Evolutionary conservation across 108 stramenopile species (phyloP).

Genomic region (Nannochloropsis gaditana): DNA sequence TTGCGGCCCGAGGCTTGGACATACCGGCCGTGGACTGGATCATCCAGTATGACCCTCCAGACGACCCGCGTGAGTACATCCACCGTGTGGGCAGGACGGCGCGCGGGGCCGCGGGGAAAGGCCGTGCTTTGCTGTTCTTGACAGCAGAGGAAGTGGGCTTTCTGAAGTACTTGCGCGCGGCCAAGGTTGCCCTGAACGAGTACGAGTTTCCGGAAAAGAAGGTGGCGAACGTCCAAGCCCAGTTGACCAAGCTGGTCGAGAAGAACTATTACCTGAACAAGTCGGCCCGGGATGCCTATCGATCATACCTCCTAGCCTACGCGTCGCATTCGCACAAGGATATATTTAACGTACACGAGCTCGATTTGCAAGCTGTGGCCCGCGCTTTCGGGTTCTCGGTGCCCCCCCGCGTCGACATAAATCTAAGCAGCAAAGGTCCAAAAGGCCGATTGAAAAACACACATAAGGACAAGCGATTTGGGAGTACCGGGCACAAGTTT

Average conservation of each 20-base stretch:
- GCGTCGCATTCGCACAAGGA: slow-evolving; percentile 92
- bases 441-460: slow-evolving; percentile 56
- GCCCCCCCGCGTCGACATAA: slow-evolving; percentile 92
- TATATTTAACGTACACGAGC: slow-evolving; percentile 92
- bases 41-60: slow-evolving; percentile 96
- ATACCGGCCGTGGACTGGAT: slow-evolving; percentile 99
- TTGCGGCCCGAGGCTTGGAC: slow-evolving; percentile 94
- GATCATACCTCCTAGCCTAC: slow-evolving; percentile 91
- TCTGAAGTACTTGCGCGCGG: slow-evolving; percentile 84
- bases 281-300: slow-evolving; percentile 88
- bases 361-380: slow-evolving; percentile 87
- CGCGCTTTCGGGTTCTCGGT: slow-evolving; percentile 91
- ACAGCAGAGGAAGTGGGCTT: slow-evolving; percentile 97
- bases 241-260: slow-evolving; percentile 86
- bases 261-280: slow-evolving; percentile 98
- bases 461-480: slow-evolving; percentile 57
- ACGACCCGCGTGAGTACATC: slow-evolving; percentile 97
- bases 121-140: slow-evolving; percentile 91
- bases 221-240: slow-evolving; percentile 86
- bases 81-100: slow-evolving; percentile 72
- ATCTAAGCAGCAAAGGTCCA: slow-evolving; percentile 71
- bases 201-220: slow-evolving; percentile 93
- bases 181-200: slow-evolving; percentile 91
- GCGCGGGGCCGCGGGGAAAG: slow-evolving; percentile 79
- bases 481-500: slow-evolving; percentile 74